A percentile compares a stretch with the other conserved stretches of the same genome.
These are phyloP conservation scores for Massarina eburnea DNA, from an alignment of 2,329 filamentous ascomycete genomes.

Conservation along the genomic window DNA sequence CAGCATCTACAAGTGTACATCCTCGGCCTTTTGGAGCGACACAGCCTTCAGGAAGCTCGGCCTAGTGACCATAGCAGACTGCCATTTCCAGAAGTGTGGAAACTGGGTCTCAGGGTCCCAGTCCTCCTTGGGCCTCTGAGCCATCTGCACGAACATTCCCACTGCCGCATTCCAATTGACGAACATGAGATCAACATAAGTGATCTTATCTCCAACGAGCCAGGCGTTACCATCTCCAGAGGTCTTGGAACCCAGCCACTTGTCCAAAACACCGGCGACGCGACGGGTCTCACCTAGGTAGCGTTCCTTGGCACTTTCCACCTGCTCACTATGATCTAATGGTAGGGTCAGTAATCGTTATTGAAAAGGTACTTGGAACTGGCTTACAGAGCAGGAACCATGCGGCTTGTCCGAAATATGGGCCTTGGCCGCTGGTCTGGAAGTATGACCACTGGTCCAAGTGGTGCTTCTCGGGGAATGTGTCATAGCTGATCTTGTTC, in stretches of 20 bases:
- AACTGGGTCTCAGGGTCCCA: no score
- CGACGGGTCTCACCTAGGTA: conserved; percentile 50
- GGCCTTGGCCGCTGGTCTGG: conserved; percentile 38
- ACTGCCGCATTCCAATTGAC: conserved; percentile 44
- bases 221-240: conserved; percentile 31
- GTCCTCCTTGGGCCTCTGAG: no score
- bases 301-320: conserved; percentile 47
- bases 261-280: conserved; percentile 50
- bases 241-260: no score
- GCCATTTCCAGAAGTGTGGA: no score
- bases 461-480: conserved; percentile 23
- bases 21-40: no score
- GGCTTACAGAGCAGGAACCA: conserved; percentile 42
- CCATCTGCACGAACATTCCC: no score
- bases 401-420: conserved; percentile 50
- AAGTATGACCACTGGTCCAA: conserved; percentile 34
- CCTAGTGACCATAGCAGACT: no score
- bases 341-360: no score
- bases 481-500: conserved; percentile 27
- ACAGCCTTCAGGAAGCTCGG: no score
- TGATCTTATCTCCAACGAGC: conserved; percentile 49
- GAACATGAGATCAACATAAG: conserved; percentile 48
- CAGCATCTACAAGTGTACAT: no score
- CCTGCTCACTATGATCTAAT: conserved; percentile 48
- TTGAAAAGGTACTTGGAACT: conserved; percentile 44